Evolutionary conservation across 352 stramenopile species (phyloP).

Genomic region (Lagenidium giganteum): DNA sequence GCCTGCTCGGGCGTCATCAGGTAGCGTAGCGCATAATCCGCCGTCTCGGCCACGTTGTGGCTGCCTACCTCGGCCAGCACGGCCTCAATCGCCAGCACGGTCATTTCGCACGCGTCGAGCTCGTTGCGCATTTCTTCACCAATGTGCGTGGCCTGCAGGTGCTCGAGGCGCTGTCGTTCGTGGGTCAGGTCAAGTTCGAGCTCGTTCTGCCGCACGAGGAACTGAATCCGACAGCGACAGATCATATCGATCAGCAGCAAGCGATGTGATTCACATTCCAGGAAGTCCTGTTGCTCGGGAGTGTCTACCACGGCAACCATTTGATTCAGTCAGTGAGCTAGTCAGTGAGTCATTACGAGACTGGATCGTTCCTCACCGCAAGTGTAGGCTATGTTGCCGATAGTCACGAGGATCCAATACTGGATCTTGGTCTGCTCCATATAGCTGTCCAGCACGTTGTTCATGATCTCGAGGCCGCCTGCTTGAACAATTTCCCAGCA

Average conservation of each 20-base stretch:
- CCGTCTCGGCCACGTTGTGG: slow-evolving; percentile 44
- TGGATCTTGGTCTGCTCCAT: slow-evolving; percentile 27
- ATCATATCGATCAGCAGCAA: slow-evolving; percentile 33
- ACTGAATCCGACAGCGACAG: slow-evolving; percentile 34
- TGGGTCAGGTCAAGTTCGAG: slow-evolving; percentile 35
- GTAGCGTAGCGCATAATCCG: slow-evolving; percentile 59
- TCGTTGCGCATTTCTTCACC: slow-evolving; percentile 69
- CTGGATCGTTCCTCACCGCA: slow-evolving; percentile 7
- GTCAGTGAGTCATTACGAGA: too few species aligned
- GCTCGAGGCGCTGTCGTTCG: slow-evolving; percentile 23
- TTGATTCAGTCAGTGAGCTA: neutral
- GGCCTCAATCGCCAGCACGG: slow-evolving; percentile 28
- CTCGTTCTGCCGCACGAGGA: slow-evolving; percentile 35
- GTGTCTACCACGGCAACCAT: neutral
- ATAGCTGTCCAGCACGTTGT: slow-evolving; percentile 30
- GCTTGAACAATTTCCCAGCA: slow-evolving; percentile 36
- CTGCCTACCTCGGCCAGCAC: slow-evolving; percentile 31
- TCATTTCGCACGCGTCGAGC: slow-evolving; percentile 40
- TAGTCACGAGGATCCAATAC: slow-evolving; percentile 49
- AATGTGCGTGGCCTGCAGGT: slow-evolving; percentile 40
- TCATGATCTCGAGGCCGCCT: slow-evolving; percentile 32
- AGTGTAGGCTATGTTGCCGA: slow-evolving; percentile 52
- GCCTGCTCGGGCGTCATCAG: slow-evolving; percentile 45
- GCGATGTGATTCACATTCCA: slow-evolving; percentile 8
- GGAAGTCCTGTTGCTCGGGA: too few species aligned